A percentile compares a stretch with the other conserved stretches of the same genome.
Conservation (phyloP, 2,329 filamentous ascomycete genomes). For the Ophiocordyceps camponoti-leonardi region DNA sequence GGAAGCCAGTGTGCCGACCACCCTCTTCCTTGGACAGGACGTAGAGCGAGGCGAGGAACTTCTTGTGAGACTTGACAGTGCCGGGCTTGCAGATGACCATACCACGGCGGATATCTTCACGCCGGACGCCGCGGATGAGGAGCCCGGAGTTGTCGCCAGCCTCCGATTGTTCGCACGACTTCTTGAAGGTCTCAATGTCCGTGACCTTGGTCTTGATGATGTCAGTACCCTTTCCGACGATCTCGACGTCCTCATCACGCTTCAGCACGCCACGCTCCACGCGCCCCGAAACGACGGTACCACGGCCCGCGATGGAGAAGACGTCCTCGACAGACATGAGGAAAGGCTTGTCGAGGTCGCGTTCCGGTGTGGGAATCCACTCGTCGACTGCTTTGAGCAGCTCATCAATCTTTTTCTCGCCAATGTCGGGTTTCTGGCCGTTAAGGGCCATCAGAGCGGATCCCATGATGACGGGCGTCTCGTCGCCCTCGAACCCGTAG, state of each 20-base stretch:
- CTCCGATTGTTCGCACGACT: constrained; percentile 90
- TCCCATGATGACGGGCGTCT: constrained; percentile 92
- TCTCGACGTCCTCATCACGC: constrained; percentile 86
- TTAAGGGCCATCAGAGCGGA: constrained; percentile 92
- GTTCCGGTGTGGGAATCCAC: constrained; percentile 92
- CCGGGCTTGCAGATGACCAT: constrained; percentile 87
- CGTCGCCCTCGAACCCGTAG: constrained; percentile 96
- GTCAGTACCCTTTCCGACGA: constrained; percentile 68
- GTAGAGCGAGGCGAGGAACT: constrained; percentile 94
- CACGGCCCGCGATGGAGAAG: constrained; percentile 81
- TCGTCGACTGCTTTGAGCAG: constrained; percentile 76
- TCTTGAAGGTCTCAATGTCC: constrained; percentile 99
- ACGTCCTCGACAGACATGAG: constrained; percentile 95
- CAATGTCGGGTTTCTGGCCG: constrained; percentile 72
- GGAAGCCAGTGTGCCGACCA: constrained; percentile 91
- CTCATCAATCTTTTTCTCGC: constrained; percentile 74
- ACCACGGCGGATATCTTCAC: constrained; percentile 84
- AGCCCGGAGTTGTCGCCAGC: constrained; percentile 98
- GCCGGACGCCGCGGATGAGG: constrained; percentile 85
- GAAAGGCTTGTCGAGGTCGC: constrained; percentile 96
- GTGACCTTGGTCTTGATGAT: constrained; percentile 98
- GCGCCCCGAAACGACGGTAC: constrained; percentile 91
- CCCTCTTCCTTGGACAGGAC: constrained; percentile 96
- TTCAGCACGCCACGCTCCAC: constrained; percentile 91
- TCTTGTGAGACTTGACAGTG: constrained; percentile 66